Evolutionary conservation across 1,139 yeast species (phyloP).

Genomic region (Pichia sp.): DNA sequence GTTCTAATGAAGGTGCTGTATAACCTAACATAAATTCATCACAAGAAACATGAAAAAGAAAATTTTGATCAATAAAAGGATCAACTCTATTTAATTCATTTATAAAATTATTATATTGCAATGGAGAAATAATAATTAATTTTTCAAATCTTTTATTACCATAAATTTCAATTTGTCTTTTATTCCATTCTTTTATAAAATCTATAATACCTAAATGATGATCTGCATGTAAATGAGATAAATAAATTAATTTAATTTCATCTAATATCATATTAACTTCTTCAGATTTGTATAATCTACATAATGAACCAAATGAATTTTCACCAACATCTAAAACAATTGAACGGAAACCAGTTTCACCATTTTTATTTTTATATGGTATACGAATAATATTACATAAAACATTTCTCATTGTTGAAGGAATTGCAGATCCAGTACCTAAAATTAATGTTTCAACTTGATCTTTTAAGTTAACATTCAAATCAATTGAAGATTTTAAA

Average conservation of each 20-base stretch:
- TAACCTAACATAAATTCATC: conserved; percentile 45
- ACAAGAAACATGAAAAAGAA: conserved; percentile 53
- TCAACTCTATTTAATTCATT: conserved; percentile 59
- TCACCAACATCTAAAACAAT: conserved; percentile 88
- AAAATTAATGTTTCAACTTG: conserved; percentile 69
- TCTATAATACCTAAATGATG: conserved; percentile 85
- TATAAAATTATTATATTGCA: conserved; percentile 64
- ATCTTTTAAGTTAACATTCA: conserved; percentile 32
- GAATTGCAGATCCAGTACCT: conserved; percentile 94
- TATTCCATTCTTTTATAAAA: conserved; percentile 64
- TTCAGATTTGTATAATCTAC: conserved; percentile 52
- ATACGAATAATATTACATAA: conserved; percentile 68
- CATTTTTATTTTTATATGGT: conserved; percentile 39
- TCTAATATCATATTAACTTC: conserved; percentile 37
- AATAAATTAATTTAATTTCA: conserved; percentile 59
- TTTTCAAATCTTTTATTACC: conserved; percentile 18
- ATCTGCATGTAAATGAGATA: conserved; percentile 95
- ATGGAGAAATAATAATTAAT: conserved; percentile 62
- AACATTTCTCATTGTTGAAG: conserved; percentile 80
- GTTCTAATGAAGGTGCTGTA: conserved; percentile 17
- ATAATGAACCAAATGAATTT: conserved; percentile 71
- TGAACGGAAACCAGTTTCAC: conserved; percentile 34
- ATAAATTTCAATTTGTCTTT: conserved; percentile 21
- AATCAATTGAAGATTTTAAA: conserved; percentile 12
- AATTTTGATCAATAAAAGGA: conserved; percentile 34